Conservation (phyloP, 306 rosid genomes). For the Trifolium fragiferum region DNA sequence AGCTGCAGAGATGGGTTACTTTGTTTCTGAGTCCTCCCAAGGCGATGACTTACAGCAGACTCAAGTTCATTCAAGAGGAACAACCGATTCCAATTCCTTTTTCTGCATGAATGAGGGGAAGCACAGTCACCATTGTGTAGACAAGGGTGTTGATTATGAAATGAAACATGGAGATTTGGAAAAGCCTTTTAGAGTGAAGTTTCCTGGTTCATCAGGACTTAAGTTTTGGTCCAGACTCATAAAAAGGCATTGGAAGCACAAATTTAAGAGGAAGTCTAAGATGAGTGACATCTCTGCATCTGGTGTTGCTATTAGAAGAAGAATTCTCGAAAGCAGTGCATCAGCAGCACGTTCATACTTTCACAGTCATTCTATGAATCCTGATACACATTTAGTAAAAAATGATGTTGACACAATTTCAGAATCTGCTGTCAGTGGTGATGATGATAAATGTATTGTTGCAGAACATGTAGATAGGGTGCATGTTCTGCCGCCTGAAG, state of each 20-base stretch:
- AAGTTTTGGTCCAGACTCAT: constrained; percentile 67
- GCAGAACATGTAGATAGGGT: constrained; percentile 56
- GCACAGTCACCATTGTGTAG: constrained; percentile 75
- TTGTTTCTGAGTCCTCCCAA: constrained; percentile 56
- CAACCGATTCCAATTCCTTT: constrained; percentile 49
- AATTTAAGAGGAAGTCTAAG: constrained; percentile 66
- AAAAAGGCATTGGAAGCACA: constrained; percentile 54
- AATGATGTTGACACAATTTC: constrained; percentile 51
- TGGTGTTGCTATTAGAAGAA: constrained; percentile 58
- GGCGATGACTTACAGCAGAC: constrained; percentile 53
- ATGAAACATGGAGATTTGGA: constrained; percentile 83
- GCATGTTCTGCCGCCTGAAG: constrained; percentile 58
- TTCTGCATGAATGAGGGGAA: constrained; percentile 67
- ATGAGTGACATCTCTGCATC: constrained; percentile 60
- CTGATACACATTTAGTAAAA: constrained; percentile 50
- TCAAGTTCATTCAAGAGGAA: constrained; percentile 42
- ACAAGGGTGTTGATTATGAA: constrained; percentile 79
- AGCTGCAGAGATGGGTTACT: constrained; percentile 82
- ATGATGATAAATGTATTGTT: constrained; percentile 43
- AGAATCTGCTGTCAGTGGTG: constrained; percentile 41
- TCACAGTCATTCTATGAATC: constrained; percentile 53
- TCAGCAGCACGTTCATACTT: constrained; percentile 69
- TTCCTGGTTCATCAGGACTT: constrained; percentile 62
- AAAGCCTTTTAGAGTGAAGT: constrained; percentile 72
- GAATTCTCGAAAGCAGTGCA: constrained; percentile 74